Conservation (phyloP, 23 red algal genomes). For the Gracilariopsis chorda region DNA sequence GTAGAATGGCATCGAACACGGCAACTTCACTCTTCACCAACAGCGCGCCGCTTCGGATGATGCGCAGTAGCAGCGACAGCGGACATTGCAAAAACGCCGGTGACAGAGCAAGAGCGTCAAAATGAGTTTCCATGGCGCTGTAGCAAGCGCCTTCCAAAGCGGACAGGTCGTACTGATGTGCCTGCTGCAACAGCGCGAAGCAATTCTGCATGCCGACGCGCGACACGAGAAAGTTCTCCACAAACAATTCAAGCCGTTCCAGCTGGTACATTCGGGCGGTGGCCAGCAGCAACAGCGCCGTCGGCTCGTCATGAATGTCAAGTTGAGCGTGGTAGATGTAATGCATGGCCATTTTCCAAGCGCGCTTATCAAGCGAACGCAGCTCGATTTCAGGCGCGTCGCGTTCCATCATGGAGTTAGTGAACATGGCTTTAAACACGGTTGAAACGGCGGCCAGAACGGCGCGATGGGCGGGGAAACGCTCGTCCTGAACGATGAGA, state of each 20-base stretch:
- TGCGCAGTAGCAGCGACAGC: background rate
- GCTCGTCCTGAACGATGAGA: slow-evolving; percentile 33
- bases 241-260: slow-evolving; percentile 42
- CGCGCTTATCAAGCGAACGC: background rate
- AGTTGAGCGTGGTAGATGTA: slow-evolving; percentile 63
- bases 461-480: slow-evolving; percentile 52
- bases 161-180: slow-evolving; percentile 46
- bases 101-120: slow-evolving; percentile 27
- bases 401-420: slow-evolving; percentile 41
- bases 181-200: background rate
- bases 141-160: slow-evolving; percentile 19
- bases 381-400: slow-evolving; percentile 12
- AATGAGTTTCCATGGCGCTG: slow-evolving; percentile 31
- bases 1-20: slow-evolving; percentile 45
- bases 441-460: slow-evolving; percentile 56
- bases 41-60: slow-evolving; percentile 3
- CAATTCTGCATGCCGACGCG: slow-evolving; percentile 11
- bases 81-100: slow-evolving; percentile 43
- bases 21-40: slow-evolving; percentile 33
- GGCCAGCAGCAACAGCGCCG: slow-evolving; percentile 25
- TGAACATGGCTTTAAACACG: slow-evolving; percentile 74
- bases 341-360: slow-evolving; percentile 57
- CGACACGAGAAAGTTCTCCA: slow-evolving; percentile 30
- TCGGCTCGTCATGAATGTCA: slow-evolving; percentile 22
- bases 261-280: slow-evolving; percentile 69